Conservation (phyloP, 192 early-diverging fungal species). For the Podila epigama region DNA sequence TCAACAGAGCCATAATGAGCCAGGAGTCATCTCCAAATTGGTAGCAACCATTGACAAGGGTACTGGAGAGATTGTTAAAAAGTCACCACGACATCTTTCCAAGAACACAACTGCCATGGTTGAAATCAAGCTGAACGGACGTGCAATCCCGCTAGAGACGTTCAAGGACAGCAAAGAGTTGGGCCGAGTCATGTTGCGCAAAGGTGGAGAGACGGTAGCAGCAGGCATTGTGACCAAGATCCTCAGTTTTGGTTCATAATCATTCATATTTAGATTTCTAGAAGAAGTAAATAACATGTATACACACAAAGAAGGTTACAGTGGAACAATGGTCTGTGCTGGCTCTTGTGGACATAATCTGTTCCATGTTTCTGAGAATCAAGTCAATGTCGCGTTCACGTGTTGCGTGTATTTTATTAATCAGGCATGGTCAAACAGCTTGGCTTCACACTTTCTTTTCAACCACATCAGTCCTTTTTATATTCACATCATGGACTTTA, state of each 20-base stretch:
- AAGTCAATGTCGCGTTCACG: too few relatives aligned
- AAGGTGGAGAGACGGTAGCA: slow-evolving; percentile 85
- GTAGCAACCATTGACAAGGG: slow-evolving; percentile 78
- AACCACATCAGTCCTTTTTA: too few relatives aligned
- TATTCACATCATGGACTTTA: slow-evolving; percentile 18
- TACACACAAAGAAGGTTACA: too few relatives aligned
- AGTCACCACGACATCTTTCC: slow-evolving; percentile 72
- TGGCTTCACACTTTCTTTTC: too few relatives aligned
- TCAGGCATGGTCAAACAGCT: too few relatives aligned
- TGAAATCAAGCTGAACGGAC: slow-evolving; percentile 72
- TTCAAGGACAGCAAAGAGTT: slow-evolving; percentile 88
- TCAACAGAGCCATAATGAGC: slow-evolving; percentile 83
- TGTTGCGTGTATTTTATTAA: too few relatives aligned
- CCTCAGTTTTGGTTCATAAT: slow-evolving; percentile 41
- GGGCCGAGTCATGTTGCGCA: slow-evolving; percentile 88
- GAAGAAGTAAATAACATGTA: too few relatives aligned
- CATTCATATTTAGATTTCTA: too few relatives aligned
- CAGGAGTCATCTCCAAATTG: slow-evolving; percentile 79
- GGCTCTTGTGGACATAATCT: too few relatives aligned
- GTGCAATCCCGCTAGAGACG: slow-evolving; percentile 85
- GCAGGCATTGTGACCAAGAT: slow-evolving; percentile 79
- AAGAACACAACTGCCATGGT: slow-evolving; percentile 80
- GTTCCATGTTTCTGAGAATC: too few relatives aligned
- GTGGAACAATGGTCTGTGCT: too few relatives aligned
- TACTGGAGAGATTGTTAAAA: slow-evolving; percentile 86